Conservation (phyloP, 257 asterid species). For the Dorcoceras hygrometricum region DNA sequence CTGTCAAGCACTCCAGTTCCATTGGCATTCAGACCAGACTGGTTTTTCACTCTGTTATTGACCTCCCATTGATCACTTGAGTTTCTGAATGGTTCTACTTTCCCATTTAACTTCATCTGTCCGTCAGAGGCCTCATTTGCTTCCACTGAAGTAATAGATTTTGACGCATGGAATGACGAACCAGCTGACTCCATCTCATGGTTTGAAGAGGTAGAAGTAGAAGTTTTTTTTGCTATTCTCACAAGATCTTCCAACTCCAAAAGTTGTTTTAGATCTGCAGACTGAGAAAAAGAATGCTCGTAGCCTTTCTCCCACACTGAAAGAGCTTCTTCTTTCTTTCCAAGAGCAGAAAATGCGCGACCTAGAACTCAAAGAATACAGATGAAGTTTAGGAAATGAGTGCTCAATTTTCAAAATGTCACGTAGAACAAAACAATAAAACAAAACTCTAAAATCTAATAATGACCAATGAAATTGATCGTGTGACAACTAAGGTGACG, state of each 20-base stretch:
- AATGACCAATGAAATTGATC: conserved; percentile 18
- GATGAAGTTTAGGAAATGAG: conserved; percentile 26
- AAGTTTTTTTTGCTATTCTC: conserved; percentile 48
- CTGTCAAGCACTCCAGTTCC: conserved; percentile 28
- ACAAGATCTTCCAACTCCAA: conserved; percentile 87
- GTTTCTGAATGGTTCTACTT: conserved; percentile 31
- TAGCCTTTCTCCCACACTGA: conserved; percentile 87
- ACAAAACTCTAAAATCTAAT: conserved; percentile 12
- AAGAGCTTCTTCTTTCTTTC: conserved; percentile 80
- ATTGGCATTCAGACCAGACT: conserved; percentile 34
- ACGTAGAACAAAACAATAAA: conserved; percentile 7
- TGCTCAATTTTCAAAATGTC: conserved; percentile 13
- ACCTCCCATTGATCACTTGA: conserved; percentile 38
- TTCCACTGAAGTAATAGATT: conserved; percentile 42
- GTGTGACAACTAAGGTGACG: conserved; percentile 4
- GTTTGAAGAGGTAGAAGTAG: conserved; percentile 30
- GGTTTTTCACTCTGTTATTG: conserved; percentile 37
- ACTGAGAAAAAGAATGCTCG: conserved; percentile 66
- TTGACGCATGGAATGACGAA: conserved; percentile 33
- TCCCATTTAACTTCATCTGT: conserved; percentile 46
- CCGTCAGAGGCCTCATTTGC: conserved; percentile 36
- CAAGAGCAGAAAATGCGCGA: conserved; percentile 79
- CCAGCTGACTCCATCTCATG: conserved; percentile 39
- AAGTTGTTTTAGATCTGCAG: conserved; percentile 80
- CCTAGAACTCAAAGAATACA: conserved; percentile 48